Evolutionary conservation across 345 rosid species (phyloP).

Genomic region (Theobroma cacao): DNA sequence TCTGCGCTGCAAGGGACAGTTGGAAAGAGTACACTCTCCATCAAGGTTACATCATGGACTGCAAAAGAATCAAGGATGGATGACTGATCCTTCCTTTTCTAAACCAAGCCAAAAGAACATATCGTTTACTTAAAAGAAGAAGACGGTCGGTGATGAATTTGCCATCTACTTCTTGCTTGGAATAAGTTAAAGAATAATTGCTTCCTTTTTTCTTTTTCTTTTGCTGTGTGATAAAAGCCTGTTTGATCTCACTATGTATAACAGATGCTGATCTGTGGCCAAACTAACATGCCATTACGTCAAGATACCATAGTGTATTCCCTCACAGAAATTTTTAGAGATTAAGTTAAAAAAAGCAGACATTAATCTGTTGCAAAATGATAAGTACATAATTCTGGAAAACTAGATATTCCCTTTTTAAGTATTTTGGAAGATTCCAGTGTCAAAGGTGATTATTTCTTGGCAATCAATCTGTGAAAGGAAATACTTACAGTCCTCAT

Average conservation of each 20-base stretch:
- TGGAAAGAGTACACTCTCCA: not conserved
- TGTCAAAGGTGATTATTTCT: not conserved
- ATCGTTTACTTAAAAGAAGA: not conserved
- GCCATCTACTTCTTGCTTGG: not conserved
- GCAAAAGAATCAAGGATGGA: not conserved
- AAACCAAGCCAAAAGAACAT: not conserved
- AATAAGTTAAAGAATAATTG: not conserved
- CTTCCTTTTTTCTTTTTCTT: not conserved
- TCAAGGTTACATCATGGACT: not conserved
- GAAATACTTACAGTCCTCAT: slow-evolving; percentile 81
- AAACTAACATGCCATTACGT: not conserved
- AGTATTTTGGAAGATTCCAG: not conserved
- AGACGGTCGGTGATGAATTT: not conserved
- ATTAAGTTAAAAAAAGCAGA: not conserved
- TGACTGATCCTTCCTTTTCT: not conserved
- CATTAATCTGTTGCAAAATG: not conserved
- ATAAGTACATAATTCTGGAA: not conserved
- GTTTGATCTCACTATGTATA: not conserved
- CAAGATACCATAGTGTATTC: not conserved
- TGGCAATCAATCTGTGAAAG: slow-evolving; percentile 4
- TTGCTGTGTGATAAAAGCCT: not conserved
- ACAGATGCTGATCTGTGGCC: not conserved
- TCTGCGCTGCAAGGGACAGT: not conserved
- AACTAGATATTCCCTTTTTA: not conserved
- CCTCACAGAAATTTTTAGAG: not conserved